Evolutionary conservation across 2,329 filamentous ascomycete genomes (phyloP), one percentile per base, ranked within the genome.

Genomic region (Epichloe bromicola): DNA sequence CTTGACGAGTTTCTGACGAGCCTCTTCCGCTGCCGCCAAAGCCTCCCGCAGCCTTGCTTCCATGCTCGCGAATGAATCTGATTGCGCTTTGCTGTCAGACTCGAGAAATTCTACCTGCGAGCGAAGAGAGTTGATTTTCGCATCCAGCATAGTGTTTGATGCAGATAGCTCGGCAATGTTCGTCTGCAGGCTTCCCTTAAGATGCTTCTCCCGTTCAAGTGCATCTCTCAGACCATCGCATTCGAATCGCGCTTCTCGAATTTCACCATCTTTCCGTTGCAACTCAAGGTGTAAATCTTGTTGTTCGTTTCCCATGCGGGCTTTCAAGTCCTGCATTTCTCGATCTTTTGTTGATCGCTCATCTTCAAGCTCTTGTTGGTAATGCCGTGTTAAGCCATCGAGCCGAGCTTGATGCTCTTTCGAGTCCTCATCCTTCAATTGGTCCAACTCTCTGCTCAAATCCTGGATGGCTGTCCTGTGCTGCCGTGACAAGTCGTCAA

Each of bases 51-150:
- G 81, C 49, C 84, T 78, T 42, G 83, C 75, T 61, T 95, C 86
- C 71, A 95, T 87, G 51, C 80, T 82, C 40, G 87, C 82, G 66
- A 91, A 95, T 11, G 86, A 82, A 60, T 91, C 80, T 1, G 89
- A 93, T 60, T 96, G 89, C 14, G 88, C 86, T 66, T 95, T 87
- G 65, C 82, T 89, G 60, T 89, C 88, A 0, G 88, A 93, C 64
- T 96, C 88, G 17, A 96, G 78, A 62, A 94, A 95, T 57, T 90
- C 83, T 52, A 95, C 86, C 59, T 91, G 86, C 2, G 87, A 86
- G 58, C 83, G 80, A 56, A 95, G 76, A 3, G 84, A 85, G 55
- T 83, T 82, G 56, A 86, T 82, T 23, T 85, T 82, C 37, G 81
- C 83, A 58, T 95, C 88, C 11, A 95, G 72, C 0, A 79, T 78